Evolutionary conservation across 2,329 filamentous ascomycete species (phyloP).

Genomic region (Raffaelea albimanens): DNA sequence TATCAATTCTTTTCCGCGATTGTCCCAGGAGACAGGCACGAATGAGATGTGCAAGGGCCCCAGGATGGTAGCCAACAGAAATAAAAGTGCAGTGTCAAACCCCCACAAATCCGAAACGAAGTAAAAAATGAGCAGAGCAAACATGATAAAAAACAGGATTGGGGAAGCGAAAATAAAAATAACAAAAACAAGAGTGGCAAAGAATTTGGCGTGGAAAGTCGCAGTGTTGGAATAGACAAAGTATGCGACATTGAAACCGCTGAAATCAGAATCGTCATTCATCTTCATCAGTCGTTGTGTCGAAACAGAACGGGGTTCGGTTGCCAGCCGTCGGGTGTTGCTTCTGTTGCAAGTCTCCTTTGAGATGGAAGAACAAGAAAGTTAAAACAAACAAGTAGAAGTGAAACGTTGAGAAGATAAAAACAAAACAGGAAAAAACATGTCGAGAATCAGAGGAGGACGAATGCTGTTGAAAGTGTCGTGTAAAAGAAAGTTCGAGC

Average conservation of each 20-base stretch:
- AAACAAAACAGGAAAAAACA: not conserved
- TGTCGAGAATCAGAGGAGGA: not conserved
- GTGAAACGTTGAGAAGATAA: not conserved
- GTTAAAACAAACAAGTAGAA: no score
- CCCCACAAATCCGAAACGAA: not conserved
- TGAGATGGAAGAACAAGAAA: no score
- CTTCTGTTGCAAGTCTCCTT: not conserved
- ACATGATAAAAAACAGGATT: not conserved
- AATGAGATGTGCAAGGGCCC: no score
- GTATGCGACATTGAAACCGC: not conserved
- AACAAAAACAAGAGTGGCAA: not conserved
- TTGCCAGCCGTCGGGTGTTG: not conserved
- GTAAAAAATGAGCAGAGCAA: not conserved
- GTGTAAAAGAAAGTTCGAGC: not conserved
- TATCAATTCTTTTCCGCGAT: no score
- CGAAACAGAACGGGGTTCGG: not conserved
- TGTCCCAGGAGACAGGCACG: no score
- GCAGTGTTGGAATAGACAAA: not conserved
- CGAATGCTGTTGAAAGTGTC: no score
- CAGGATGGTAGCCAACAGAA: not conserved
- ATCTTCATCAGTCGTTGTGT: conserved; percentile 7
- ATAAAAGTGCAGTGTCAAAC: not conserved
- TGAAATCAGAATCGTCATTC: conserved; percentile 4
- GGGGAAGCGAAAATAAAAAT: no score
- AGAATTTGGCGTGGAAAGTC: conserved; percentile 1